These are phyloP conservation scores for Aegilops sharonensis DNA, from an alignment of 176 grass and related monocot genomes.

Conservation along the genomic window DNA sequence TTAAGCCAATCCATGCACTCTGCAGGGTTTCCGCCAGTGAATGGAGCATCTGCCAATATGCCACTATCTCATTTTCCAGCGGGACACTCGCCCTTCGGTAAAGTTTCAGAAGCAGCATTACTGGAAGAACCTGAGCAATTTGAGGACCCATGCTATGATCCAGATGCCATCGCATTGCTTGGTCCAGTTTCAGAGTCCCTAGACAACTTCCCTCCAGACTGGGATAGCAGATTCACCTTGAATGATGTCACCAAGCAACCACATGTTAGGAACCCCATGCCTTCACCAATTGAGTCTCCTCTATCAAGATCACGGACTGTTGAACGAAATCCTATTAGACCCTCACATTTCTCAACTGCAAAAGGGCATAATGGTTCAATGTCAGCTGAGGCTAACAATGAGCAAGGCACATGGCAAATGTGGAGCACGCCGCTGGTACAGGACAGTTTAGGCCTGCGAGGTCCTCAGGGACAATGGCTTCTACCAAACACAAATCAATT, in stretches of 20 bases:
- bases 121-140: conserved; percentile 76
- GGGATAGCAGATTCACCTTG: conserved; percentile 48
- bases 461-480: conserved; percentile 64
- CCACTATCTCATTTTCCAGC: conserved; percentile 39
- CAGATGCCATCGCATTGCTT: conserved; percentile 70
- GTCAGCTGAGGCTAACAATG: conserved; percentile 50
- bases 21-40: conserved; percentile 43
- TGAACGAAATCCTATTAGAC: conserved; percentile 51
- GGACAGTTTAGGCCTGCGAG: conserved; percentile 64
- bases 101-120: conserved; percentile 41
- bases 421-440: conserved; percentile 82
- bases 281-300: conserved; percentile 87
- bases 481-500: conserved; percentile 43
- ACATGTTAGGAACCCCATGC: conserved; percentile 46
- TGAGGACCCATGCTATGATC: conserved; percentile 91
- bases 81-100: conserved; percentile 50
- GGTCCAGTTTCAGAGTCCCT: conserved; percentile 78
- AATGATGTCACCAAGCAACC: conserved; percentile 46
- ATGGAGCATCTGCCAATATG: conserved; percentile 15
- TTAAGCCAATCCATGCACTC: conserved; percentile 41
- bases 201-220: conserved; percentile 59
- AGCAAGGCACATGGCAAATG: conserved; percentile 82
- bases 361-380: conserved; percentile 34
- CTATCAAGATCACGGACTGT: conserved; percentile 47
- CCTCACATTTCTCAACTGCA: conserved; percentile 26